phyloP scores from a whole-genome alignment of 2,329 filamentous ascomycete genomes.

The Colletotrichum kahawae region DNA sequence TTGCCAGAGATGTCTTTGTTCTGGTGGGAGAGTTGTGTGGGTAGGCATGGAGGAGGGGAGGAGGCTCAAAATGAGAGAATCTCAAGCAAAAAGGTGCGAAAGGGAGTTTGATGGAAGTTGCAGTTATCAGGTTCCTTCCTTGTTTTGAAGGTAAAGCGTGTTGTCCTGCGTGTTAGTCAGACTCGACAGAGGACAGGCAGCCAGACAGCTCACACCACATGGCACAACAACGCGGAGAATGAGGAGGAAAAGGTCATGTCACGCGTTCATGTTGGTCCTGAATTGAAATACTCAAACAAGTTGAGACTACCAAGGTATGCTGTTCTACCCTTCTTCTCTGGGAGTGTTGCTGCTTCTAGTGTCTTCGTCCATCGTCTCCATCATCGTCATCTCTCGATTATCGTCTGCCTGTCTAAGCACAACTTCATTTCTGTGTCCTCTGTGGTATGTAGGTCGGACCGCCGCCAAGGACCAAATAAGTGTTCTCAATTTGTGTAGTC shows the following conservation, averaged over 20 bases:
- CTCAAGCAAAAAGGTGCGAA: not conserved
- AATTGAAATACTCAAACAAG: not conserved
- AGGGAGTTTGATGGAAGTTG: not conserved
- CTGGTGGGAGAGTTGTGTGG: no score
- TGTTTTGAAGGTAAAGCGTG: not conserved
- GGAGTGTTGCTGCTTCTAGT: not conserved
- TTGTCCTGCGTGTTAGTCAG: not conserved
- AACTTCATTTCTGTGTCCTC: no score
- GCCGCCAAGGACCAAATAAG: no score
- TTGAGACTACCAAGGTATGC: no score
- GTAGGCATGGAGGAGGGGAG: no score
- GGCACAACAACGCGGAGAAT: not conserved
- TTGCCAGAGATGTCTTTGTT: no score
- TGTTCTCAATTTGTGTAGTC: not conserved
- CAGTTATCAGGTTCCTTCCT: not conserved
- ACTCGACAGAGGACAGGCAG: not conserved
- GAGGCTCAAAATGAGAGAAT: not conserved
- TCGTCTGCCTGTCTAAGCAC: not conserved
- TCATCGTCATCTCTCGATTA: not conserved
- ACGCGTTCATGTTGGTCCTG: not conserved
- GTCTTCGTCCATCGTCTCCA: not conserved
- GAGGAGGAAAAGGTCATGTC: not conserved
- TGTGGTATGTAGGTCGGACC: no score
- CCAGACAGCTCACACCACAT: not conserved
- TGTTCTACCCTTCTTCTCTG: not conserved